Conservation (phyloP, 1,284 basidiomycete genomes). For the Coriolopsis trogii region DNA sequence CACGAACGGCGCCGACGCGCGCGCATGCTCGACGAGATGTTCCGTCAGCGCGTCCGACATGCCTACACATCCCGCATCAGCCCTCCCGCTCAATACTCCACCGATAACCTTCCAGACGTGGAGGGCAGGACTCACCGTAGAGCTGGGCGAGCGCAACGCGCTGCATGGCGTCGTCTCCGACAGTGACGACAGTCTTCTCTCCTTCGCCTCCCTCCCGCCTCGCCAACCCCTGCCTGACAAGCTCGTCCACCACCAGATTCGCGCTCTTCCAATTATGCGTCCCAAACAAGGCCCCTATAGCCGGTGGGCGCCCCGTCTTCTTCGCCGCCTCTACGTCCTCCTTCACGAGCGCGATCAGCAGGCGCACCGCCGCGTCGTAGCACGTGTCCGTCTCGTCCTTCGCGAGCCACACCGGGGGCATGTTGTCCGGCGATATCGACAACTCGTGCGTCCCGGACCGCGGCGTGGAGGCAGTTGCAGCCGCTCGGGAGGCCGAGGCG, state of each 20-base stretch:
- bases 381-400: slow-evolving; percentile 82
- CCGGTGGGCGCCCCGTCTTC: slow-evolving; percentile 33
- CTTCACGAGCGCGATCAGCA: slow-evolving; percentile 63
- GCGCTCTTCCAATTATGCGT: slow-evolving; percentile 84
- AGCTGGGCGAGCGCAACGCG: slow-evolving; percentile 82
- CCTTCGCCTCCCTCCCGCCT: slow-evolving; percentile 27
- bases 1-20: slow-evolving; percentile 65
- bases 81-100: not conserved
- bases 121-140: slow-evolving; percentile 80
- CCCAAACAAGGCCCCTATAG: slow-evolving; percentile 78
- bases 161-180: slow-evolving; percentile 60
- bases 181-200: slow-evolving; percentile 42
- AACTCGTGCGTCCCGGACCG: slow-evolving; percentile 33
- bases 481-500: slow-evolving; percentile 25
- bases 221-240: slow-evolving; percentile 65
- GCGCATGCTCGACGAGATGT: slow-evolving; percentile 61
- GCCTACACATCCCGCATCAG: slow-evolving; percentile 43
- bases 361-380: slow-evolving; percentile 70
- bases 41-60: slow-evolving; percentile 87
- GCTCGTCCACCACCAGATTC: slow-evolving; percentile 62
- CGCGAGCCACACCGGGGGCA: slow-evolving; percentile 67
- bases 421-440: slow-evolving; percentile 57
- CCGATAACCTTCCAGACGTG: too few relatives aligned
- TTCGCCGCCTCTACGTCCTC: slow-evolving; percentile 39
- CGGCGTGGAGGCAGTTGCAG: slow-evolving; percentile 29